Evolutionary conservation across 2,329 filamentous ascomycete genomes (phyloP), one percentile per base, ranked within the genome.

Genomic region (Monilinia polystroma): DNA sequence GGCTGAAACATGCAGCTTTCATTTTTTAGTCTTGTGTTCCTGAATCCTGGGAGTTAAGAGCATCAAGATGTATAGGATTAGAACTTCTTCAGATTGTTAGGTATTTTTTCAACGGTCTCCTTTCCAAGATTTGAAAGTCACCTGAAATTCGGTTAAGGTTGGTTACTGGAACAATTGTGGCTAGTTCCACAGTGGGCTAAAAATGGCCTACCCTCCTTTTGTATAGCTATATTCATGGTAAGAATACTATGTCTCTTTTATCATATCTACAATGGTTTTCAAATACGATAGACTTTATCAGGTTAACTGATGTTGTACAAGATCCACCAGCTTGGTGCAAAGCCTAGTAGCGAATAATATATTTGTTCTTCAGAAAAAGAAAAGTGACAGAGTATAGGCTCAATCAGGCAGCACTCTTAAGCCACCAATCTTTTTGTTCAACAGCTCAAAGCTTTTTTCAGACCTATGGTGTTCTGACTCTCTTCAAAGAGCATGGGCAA

Each of bases 291-390:
- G n/a, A n/a, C 11, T 55, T 14, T 41, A 41, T 56, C 32, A 55
- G 5, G 23, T 41, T 11, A 23, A 16, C 32, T 56, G 20, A 23
- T 11, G 35, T 56, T n/a, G 20, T 16, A 56, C 53, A 41, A 23
- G 53, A 56, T 11, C 32, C 32, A 56, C 32, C 53, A 41, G 3
- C 53, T 55, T 8, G 11, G 32, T 38, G 53, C 11, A 29, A 55
- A 38, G 11, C 12, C 16, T 16, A 6, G 20, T 49, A 43, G 26
- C 57, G 26, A 11, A 59, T 49, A 29, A 23, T 49, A 11, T 38
- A 20, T 38, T 26, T 38, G n/a, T 62, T 62, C 7, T 38, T 26
- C 32, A 35, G n/a, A 62, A 62, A 62, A 62, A 62, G 32, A 26
- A 62, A 62, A 62, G n/a, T 26, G 8, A 4, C 14, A 52, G 45